Evolutionary conservation across 139 green algal species (phyloP).

Genomic region (Ettlia oleoabundans): DNA sequence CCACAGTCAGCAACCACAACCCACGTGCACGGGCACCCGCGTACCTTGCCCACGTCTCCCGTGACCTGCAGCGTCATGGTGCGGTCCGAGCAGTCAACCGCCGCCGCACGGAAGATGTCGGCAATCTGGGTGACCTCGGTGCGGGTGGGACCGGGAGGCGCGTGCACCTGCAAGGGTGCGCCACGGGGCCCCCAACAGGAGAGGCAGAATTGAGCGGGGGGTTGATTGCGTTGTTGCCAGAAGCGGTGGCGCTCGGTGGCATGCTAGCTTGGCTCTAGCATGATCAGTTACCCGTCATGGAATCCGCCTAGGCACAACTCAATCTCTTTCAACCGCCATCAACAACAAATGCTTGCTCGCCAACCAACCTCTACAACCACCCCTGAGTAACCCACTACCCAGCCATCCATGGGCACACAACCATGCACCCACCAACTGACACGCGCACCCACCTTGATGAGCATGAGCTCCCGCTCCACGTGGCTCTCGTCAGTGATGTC

Average conservation of each 20-base stretch:
- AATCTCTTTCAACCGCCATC: no score
- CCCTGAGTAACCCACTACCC: background rate
- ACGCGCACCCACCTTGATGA: conserved; percentile 84
- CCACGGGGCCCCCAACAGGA: no score
- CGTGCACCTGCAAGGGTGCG: conserved; percentile 43
- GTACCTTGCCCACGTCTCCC: conserved; percentile 94
- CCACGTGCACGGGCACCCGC: background rate
- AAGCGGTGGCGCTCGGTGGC: no score
- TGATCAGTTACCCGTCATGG: no score
- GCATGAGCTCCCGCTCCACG: conserved; percentile 92
- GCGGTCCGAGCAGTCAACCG: conserved; percentile 84
- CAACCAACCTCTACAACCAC: background rate
- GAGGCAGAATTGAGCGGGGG: no score
- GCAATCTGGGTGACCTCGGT: conserved; percentile 92
- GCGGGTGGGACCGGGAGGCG: conserved; percentile 61
- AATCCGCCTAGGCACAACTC: no score
- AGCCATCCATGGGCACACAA: background rate
- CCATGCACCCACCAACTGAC: conserved; percentile 44
- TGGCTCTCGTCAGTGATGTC: conserved; percentile 80
- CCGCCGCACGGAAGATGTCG: conserved; percentile 90
- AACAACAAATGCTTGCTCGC: background rate
- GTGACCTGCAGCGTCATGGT: conserved; percentile 76
- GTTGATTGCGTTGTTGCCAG: no score
- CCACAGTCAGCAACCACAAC: background rate
- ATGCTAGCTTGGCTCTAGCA: no score